Percentiles rank a stretch among this genome's conserved stretches.
These are phyloP conservation scores for Rhodomyrtus tomentosa DNA, from an alignment of 345 rosid species.

Conservation along the genomic window DNA sequence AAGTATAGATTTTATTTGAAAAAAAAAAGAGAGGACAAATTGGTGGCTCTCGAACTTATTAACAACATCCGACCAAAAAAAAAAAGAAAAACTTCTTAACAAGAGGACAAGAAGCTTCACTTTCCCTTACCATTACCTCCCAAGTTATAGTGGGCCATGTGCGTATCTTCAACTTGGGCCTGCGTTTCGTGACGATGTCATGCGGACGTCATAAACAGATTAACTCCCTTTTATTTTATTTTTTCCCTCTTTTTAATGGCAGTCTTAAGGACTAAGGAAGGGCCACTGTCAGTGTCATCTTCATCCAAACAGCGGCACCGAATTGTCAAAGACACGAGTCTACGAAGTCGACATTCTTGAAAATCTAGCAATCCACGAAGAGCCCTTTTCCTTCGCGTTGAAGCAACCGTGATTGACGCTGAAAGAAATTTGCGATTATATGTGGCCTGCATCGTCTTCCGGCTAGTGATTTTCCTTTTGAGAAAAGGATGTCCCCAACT, in stretches of 20 bases:
- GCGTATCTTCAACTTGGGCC: neutral
- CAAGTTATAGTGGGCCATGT: neutral
- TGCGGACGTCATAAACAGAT: neutral
- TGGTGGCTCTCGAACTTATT: neutral
- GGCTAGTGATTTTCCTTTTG: neutral
- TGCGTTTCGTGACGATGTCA: neutral
- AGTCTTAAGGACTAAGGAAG: neutral
- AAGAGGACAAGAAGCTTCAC: neutral
- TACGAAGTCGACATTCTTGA: neutral
- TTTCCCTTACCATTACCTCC: neutral
- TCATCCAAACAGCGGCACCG: neutral
- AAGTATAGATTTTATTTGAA: too few relatives aligned
- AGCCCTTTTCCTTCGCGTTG: neutral
- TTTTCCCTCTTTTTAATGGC: too few relatives aligned
- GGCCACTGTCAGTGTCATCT: neutral
- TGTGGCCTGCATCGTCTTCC: neutral
- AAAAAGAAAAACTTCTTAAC: too few relatives aligned
- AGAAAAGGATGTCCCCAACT: neutral
- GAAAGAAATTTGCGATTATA: neutral
- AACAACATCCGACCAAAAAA: too few relatives aligned
- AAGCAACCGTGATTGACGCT: neutral
- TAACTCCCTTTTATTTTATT: rapidly evolving
- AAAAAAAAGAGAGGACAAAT: too few relatives aligned
- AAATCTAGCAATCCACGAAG: neutral
- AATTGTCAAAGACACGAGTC: neutral